phyloP scores from a whole-genome alignment of 352 stramenopile genomes.

The Globisporangium orthogonon region DNA sequence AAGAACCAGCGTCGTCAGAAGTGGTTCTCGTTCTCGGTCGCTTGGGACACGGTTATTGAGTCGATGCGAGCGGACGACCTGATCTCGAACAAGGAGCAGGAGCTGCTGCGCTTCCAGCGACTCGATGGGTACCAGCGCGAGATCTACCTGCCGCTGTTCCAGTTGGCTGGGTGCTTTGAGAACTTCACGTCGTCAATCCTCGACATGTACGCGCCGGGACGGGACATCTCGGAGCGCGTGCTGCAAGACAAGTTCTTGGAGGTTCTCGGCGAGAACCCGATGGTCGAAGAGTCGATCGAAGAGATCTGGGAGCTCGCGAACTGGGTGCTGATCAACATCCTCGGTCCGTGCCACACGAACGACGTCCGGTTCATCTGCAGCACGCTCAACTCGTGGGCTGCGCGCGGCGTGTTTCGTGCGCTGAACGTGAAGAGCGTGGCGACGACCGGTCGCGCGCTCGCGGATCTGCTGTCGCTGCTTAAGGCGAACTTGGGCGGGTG shows the following conservation, averaged over 20 bases:
- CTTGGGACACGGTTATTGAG: slow-evolving; percentile 97
- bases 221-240: slow-evolving; percentile 55
- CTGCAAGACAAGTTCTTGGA: slow-evolving; percentile 83
- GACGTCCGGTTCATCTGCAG: slow-evolving; percentile 92
- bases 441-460: slow-evolving; percentile 54
- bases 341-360: slow-evolving; percentile 92
- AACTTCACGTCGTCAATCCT: slow-evolving; percentile 74
- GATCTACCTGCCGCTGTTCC: slow-evolving; percentile 98
- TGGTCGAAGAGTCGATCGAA: slow-evolving; percentile 90
- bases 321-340: slow-evolving; percentile 92
- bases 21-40: slow-evolving; percentile 97
- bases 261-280: slow-evolving; percentile 64
- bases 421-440: slow-evolving; percentile 70
- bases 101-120: slow-evolving; percentile 94
- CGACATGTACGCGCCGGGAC: slow-evolving; percentile 57
- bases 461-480: slow-evolving; percentile 64
- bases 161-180: slow-evolving; percentile 96
- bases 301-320: slow-evolving; percentile 97
- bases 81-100: slow-evolving; percentile 85
- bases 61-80: slow-evolving; percentile 92
- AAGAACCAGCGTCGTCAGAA: slow-evolving; percentile 94
- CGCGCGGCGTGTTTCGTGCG: slow-evolving; percentile 71
- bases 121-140: slow-evolving; percentile 95
- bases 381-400: slow-evolving; percentile 74
- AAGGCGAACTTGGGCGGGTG: slow-evolving; percentile 55